Evolutionary conservation across 2,329 filamentous ascomycete species (phyloP).

Genomic region (Aspergillus bombycis): DNA sequence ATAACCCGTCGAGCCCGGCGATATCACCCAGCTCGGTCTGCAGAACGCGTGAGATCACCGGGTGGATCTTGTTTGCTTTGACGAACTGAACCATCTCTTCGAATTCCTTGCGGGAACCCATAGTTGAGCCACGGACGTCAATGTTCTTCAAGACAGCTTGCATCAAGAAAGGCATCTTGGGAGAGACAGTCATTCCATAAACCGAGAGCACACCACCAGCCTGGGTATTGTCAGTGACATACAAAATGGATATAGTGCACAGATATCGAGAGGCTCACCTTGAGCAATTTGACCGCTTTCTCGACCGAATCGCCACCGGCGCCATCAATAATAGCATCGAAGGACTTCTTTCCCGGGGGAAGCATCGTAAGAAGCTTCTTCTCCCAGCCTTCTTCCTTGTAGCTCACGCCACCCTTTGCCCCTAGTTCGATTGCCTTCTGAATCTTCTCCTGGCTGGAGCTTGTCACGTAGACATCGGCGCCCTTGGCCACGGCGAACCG

Average conservation of each 20-base stretch:
- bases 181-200: conserved; percentile 89
- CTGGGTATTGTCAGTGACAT: conserved; percentile 37
- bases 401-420: conserved; percentile 78
- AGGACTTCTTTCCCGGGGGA: conserved; percentile 68
- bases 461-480: conserved; percentile 80
- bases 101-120: conserved; percentile 90
- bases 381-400: conserved; percentile 80
- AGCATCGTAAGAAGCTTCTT: conserved; percentile 65
- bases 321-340: conserved; percentile 86
- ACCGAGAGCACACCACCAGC: conserved; percentile 78
- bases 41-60: conserved; percentile 75
- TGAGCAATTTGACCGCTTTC: conserved; percentile 69
- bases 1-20: conserved; percentile 77
- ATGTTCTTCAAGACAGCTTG: conserved; percentile 82
- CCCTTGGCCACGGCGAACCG: conserved; percentile 77
- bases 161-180: conserved; percentile 88
- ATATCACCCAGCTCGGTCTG: conserved; percentile 71
- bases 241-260: neutral
- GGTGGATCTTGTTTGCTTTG: conserved; percentile 69
- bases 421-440: conserved; percentile 70
- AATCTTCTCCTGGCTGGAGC: conserved; percentile 74
- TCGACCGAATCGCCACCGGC: conserved; percentile 84
- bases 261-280: conserved; percentile 46
- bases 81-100: conserved; percentile 89
- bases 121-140: conserved; percentile 82